These are phyloP conservation scores for Choiromyces venosus DNA, from an alignment of 495 filamentous ascomycete genomes.

Conservation along the genomic window DNA sequence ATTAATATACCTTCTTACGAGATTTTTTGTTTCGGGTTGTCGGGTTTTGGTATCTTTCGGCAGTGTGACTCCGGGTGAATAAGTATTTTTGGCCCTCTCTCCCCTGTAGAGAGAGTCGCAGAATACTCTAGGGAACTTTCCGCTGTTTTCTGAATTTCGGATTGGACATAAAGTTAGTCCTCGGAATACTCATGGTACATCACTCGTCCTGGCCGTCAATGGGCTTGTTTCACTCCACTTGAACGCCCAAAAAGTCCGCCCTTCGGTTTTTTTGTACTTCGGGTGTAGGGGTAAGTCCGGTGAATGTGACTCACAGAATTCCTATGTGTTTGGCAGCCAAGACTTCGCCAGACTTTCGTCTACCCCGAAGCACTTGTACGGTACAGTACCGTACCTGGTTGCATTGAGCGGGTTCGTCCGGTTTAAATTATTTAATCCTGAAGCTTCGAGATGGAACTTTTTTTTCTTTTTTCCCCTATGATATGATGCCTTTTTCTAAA, in stretches of 20 bases:
- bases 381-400: no score
- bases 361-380: no score
- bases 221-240: not conserved
- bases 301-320: no score
- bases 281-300: no score
- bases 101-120: not conserved
- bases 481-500: no score
- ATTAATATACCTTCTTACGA: not conserved
- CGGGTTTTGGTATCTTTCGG: not conserved
- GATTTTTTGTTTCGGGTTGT: not conserved
- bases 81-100: not conserved
- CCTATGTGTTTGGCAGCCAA: no score
- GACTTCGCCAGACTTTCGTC: no score
- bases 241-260: not conserved
- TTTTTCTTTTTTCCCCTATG: no score
- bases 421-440: no score
- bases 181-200: not conserved
- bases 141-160: not conserved
- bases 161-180: not conserved
- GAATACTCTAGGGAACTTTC: not conserved
- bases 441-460: no score
- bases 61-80: not conserved
- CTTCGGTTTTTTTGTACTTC: no score
- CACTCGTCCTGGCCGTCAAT: not conserved
- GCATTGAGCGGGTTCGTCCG: no score